Evolutionary conservation across 106 monocot genomes (phyloP).

Genomic region (Allium cepa): DNA sequence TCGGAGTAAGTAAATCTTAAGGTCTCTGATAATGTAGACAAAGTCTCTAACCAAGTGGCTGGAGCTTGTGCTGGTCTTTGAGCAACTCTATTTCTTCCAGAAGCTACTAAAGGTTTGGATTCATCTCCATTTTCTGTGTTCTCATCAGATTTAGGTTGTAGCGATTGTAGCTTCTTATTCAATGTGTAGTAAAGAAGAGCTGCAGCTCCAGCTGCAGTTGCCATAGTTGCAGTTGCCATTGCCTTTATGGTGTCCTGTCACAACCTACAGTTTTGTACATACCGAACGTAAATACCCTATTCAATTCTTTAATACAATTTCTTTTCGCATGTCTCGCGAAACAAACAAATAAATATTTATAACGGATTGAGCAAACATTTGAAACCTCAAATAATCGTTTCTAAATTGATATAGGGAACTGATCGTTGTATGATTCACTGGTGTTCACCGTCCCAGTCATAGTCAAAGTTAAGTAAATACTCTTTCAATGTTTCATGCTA

Average conservation of each 20-base stretch:
- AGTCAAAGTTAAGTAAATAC: no score
- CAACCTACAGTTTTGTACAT: not conserved
- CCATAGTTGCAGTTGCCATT: slow-evolving; percentile 17
- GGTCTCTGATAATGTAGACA: slow-evolving; percentile 93
- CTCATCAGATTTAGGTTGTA: slow-evolving; percentile 7
- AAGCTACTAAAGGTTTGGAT: slow-evolving; percentile 4
- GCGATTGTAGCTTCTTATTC: slow-evolving; percentile 11
- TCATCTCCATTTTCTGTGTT: slow-evolving; percentile 2
- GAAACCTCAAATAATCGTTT: no score
- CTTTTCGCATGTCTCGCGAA: no score
- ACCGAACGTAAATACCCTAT: no score
- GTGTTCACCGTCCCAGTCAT: no score
- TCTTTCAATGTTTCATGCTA: no score
- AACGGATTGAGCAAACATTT: no score
- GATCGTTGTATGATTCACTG: no score
- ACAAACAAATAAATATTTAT: no score
- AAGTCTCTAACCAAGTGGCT: slow-evolving; percentile 89
- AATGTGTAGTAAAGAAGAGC: slow-evolving; percentile 24
- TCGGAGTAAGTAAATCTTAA: slow-evolving; percentile 94
- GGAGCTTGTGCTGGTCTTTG: slow-evolving; percentile 52
- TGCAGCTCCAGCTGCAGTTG: slow-evolving; percentile 20
- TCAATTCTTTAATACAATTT: no score
- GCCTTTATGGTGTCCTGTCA: not conserved
- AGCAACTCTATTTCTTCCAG: not conserved
- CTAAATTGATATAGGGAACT: no score